Evolutionary conservation across 192 early-diverging fungal genomes (phyloP), one percentile per base, ranked within the genome.

Genomic region (Coemansia sp.): DNA sequence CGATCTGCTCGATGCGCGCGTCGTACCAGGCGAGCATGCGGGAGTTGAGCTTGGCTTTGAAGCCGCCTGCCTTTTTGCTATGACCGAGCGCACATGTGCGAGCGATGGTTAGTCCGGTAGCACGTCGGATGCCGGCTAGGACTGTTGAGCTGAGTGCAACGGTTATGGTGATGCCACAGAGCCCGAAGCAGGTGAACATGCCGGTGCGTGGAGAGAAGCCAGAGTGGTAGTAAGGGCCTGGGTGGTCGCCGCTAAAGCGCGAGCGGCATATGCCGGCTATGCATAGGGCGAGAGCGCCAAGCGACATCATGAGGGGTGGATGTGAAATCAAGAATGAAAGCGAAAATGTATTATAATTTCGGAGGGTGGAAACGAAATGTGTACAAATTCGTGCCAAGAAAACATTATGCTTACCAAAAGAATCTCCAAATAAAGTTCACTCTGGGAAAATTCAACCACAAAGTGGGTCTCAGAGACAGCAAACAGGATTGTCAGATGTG

Each of bases 21-120:
- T 75, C 62, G 62, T 69, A 75, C 72, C 72, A 75, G 13, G 44
- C 42, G 17, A 69, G 59, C 53, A 62, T 61, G 2, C 27, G 37
- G 23, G 59, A 47, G 3, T 55, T 45, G 1, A 55, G 56, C 21
- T 51, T 12, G 27, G 49, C 37, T 42, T 64, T 38, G 12, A 75
- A 43, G 27, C 27, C 27, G 27, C 7, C 27, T 30, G 27, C 7
- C 27, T 30, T 30, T 30, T 30, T 30, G 27, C 27, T 30, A 7
- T 30, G 27, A 5, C 27, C 7, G 27, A 7, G 7, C 27, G 27
- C 4, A 7, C 7, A 30, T 30, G 27, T 30, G 27, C 27, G 27
- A 7, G 27, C 2, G 21, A 75, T 50, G 8, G 72, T 75, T 9
- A 75, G 61, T 0, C 72, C 72, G 3, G 72, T 75, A 7, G 61